phyloP scores from a whole-genome alignment of 805 yeast species.

The Monosporozyma unispora region DNA sequence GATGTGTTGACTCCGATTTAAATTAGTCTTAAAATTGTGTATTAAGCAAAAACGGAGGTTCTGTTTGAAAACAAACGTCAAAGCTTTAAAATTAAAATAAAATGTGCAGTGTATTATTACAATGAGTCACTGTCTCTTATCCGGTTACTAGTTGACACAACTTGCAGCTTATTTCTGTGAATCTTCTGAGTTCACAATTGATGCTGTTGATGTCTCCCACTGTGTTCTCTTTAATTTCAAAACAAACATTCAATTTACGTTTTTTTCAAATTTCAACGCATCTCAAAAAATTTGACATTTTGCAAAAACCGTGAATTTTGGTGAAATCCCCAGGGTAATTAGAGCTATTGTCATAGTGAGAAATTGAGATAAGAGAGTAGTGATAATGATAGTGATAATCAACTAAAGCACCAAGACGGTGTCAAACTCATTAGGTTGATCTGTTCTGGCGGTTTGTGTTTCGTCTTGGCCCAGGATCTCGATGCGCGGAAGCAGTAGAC shows the following conservation, averaged over 20 bases:
- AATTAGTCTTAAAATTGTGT: neutral
- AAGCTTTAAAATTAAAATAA: neutral
- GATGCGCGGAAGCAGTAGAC: constrained; percentile 56
- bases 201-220: too few species aligned
- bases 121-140: neutral
- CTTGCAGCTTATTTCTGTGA: too few species aligned
- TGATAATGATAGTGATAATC: too few species aligned
- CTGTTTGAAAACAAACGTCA: neutral
- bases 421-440: constrained; percentile 59
- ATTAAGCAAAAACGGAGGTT: neutral
- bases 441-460: constrained; percentile 44
- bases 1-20: neutral
- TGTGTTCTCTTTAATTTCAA: too few species aligned
- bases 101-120: neutral
- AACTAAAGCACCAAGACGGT: constrained; percentile 43
- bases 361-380: neutral
- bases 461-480: constrained; percentile 35
- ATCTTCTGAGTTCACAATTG: too few species aligned
- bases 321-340: neutral
- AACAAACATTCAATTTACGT: neutral
- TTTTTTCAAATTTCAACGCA: neutral
- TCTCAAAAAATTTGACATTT: neutral
- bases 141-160: too few species aligned
- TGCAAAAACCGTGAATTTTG: too few species aligned
- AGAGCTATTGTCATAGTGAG: neutral